Evolutionary conservation across 306 rosid genomes (phyloP).

Genomic region (Inga leiocalycina): DNA sequence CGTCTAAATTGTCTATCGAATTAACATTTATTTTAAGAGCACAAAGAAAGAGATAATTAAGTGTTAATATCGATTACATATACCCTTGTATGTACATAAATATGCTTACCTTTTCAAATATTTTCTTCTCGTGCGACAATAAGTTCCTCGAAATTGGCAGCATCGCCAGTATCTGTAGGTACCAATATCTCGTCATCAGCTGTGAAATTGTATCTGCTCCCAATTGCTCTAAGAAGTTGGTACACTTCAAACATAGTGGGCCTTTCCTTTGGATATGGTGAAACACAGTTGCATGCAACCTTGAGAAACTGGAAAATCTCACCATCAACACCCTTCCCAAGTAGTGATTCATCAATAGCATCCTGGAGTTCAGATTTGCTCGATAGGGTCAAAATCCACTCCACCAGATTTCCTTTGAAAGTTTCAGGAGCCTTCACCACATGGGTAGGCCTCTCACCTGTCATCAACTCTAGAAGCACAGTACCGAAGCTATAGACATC

Average conservation of each 20-base stretch:
- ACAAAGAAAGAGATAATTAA: slow-evolving; percentile 30
- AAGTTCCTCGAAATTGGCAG: slow-evolving; percentile 62
- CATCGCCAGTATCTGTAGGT: slow-evolving; percentile 51
- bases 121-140: slow-evolving; percentile 65
- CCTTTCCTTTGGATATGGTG: slow-evolving; percentile 72
- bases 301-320: slow-evolving; percentile 85
- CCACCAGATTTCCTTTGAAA: slow-evolving; percentile 83
- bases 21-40: slow-evolving; percentile 29
- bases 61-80: slow-evolving; percentile 33
- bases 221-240: slow-evolving; percentile 90
- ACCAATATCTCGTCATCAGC: slow-evolving; percentile 62
- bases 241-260: slow-evolving; percentile 92
- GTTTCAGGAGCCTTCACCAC: slow-evolving; percentile 74
- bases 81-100: not conserved
- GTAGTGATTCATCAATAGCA: slow-evolving; percentile 64
- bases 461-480: slow-evolving; percentile 89
- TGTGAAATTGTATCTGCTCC: slow-evolving; percentile 71
- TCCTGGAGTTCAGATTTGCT: slow-evolving; percentile 52
- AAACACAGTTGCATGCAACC: slow-evolving; percentile 77
- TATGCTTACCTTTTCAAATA: slow-evolving; percentile 30
- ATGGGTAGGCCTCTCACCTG: slow-evolving; percentile 80
- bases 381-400: slow-evolving; percentile 64
- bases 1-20: slow-evolving; percentile 31
- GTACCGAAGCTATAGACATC: slow-evolving; percentile 89
- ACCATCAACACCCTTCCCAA: slow-evolving; percentile 63